Evolutionary conservation across 371 early-diverging fungal species (phyloP).

Genomic region (Zancudomyces culisetae): DNA sequence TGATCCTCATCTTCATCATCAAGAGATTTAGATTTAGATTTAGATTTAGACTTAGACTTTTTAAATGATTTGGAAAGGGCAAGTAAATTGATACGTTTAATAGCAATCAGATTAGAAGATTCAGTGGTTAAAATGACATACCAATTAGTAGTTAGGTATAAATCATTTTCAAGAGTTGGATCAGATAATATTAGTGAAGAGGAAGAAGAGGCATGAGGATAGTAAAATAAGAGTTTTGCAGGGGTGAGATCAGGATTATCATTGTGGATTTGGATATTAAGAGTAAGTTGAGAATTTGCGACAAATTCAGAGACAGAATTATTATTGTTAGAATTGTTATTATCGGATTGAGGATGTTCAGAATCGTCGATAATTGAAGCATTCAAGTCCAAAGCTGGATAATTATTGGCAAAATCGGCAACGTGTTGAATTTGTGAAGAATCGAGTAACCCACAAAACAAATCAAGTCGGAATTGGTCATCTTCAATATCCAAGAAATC

Average conservation of each 20-base stretch:
- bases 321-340: too few species aligned
- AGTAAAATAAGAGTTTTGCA: constrained; percentile 41
- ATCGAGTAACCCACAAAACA: constrained; percentile 37
- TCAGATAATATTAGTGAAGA: constrained; percentile 84
- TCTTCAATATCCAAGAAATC: constrained; percentile 88
- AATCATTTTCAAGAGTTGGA: constrained; percentile 77
- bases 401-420: constrained; percentile 74
- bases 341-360: background rate
- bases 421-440: constrained; percentile 54
- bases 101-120: constrained; percentile 57
- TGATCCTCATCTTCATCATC: too few species aligned
- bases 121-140: constrained; percentile 87
- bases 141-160: too few species aligned
- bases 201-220: too few species aligned
- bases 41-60: too few species aligned
- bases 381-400: constrained; percentile 75
- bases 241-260: constrained; percentile 39
- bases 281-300: constrained; percentile 36
- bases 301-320: too few species aligned
- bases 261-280: constrained; percentile 55
- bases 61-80: background rate
- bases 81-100: constrained; percentile 63
- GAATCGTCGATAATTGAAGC: constrained; percentile 10
- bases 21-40: too few species aligned
- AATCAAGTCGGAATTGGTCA: constrained; percentile 48